phyloP scores from a whole-genome alignment of 345 rosid species.

The Adansonia digitata region DNA sequence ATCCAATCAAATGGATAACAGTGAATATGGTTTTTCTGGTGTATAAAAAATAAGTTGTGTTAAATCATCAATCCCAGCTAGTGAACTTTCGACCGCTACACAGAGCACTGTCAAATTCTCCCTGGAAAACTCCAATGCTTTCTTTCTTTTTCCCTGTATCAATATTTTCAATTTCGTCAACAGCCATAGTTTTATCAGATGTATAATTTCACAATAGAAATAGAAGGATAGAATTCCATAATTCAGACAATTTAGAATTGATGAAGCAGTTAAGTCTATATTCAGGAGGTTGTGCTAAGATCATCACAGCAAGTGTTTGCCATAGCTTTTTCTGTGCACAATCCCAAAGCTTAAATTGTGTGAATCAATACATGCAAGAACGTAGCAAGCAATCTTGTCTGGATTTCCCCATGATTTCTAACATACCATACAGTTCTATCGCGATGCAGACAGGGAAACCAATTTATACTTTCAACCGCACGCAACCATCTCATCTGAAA shows the following conservation, averaged over 20 bases:
- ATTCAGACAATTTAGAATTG: too few relatives aligned
- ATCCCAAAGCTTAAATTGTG: not conserved
- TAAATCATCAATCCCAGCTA: not conserved
- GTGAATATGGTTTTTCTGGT: not conserved
- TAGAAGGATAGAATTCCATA: too few relatives aligned
- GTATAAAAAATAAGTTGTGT: not conserved
- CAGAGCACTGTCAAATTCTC: too few relatives aligned
- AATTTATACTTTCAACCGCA: not conserved
- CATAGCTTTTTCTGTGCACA: not conserved
- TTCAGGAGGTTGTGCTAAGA: not conserved
- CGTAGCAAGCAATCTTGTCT: not conserved
- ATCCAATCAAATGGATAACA: not conserved
- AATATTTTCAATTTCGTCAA: too few relatives aligned
- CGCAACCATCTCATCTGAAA: not conserved
- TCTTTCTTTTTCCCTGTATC: too few relatives aligned
- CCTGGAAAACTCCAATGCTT: too few relatives aligned
- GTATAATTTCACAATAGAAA: too few relatives aligned
- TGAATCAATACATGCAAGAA: not conserved
- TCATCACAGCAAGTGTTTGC: not conserved
- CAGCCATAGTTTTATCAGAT: too few relatives aligned
- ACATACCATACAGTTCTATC: not conserved
- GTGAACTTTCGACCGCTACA: not conserved
- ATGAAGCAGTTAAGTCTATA: too few relatives aligned
- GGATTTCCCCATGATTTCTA: not conserved
- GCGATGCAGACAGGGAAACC: not conserved